These are phyloP conservation scores for Cerioporus squamosus DNA, from an alignment of 1,284 basidiomycete genomes.

Conservation along the genomic window DNA sequence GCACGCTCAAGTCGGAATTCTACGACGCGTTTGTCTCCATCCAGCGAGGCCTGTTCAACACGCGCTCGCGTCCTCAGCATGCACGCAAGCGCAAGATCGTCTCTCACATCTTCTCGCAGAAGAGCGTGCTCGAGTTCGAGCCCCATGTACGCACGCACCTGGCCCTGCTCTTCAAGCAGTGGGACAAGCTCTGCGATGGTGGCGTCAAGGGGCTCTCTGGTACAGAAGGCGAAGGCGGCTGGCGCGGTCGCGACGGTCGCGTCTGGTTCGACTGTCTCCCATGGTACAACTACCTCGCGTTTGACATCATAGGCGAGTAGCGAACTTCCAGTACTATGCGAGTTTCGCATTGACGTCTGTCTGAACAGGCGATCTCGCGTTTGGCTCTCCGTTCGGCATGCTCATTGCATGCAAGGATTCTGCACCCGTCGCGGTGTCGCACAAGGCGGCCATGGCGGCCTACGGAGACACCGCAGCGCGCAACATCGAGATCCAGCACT, in stretches of 20 bases:
- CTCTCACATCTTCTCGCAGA: slow-evolving; percentile 86
- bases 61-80: slow-evolving; percentile 81
- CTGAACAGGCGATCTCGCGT: slow-evolving; percentile 75
- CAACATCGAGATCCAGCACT: slow-evolving; percentile 59
- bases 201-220: slow-evolving; percentile 61
- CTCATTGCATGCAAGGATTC: slow-evolving; percentile 75
- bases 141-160: slow-evolving; percentile 75
- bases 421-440: slow-evolving; percentile 61
- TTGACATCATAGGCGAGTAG: slow-evolving; percentile 75
- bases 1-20: slow-evolving; percentile 77
- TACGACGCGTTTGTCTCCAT: slow-evolving; percentile 78
- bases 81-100: slow-evolving; percentile 90
- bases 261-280: slow-evolving; percentile 79
- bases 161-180: slow-evolving; percentile 66
- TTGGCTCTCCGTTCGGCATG: slow-evolving; percentile 92
- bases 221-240: slow-evolving; percentile 67
- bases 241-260: slow-evolving; percentile 60
- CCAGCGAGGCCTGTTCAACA: slow-evolving; percentile 82
- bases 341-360: neutral
- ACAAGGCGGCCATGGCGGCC: slow-evolving; percentile 55
- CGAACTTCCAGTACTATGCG: neutral
- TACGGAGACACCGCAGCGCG: slow-evolving; percentile 52
- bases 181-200: slow-evolving; percentile 74
- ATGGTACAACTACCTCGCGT: slow-evolving; percentile 84
- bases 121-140: slow-evolving; percentile 83